Evolutionary conservation across 148 eudicot genomes (phyloP).

Genomic region (Cornus suecica): DNA sequence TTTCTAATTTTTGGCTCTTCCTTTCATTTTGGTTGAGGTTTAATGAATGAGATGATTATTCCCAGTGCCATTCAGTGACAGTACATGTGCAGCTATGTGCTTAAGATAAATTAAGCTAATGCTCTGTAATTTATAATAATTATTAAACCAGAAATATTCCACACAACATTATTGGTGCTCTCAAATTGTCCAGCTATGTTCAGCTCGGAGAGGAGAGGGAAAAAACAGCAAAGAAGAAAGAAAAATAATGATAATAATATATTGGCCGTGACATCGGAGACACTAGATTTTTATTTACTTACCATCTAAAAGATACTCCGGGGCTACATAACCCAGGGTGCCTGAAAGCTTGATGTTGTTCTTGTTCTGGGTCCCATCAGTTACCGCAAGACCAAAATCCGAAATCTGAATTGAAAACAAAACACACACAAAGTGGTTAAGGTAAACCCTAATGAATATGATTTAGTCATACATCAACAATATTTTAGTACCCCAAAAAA

Average conservation of each 20-base stretch:
- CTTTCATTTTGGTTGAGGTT: not conserved
- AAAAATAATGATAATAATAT: not conserved
- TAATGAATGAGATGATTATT: constrained; percentile 19
- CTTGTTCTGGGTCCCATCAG: constrained; percentile 48
- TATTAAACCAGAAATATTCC: constrained; percentile 1
- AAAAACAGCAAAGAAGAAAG: too few relatives aligned
- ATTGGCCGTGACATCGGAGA: not conserved
- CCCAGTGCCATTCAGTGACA: constrained; percentile 21
- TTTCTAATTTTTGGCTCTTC: not conserved
- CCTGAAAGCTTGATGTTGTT: constrained; percentile 78
- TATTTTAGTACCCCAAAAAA: not conserved
- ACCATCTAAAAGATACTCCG: constrained; percentile 91
- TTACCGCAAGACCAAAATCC: constrained; percentile 76
- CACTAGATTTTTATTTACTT: constrained; percentile 17
- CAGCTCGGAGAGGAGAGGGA: too few relatives aligned
- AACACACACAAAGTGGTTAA: not conserved
- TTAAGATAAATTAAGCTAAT: constrained; percentile 14
- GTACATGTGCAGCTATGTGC: constrained; percentile 52
- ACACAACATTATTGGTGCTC: not conserved
- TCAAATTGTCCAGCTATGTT: not conserved
- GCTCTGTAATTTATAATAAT: not conserved
- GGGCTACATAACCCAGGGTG: constrained; percentile 82
- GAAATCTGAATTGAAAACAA: constrained; percentile 48
- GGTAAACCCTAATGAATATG: not conserved
- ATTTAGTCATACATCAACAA: constrained; percentile 6